These are phyloP conservation scores for Sphagnurus paluster DNA, from an alignment of 1,284 basidiomycete genomes.

Conservation along the genomic window DNA sequence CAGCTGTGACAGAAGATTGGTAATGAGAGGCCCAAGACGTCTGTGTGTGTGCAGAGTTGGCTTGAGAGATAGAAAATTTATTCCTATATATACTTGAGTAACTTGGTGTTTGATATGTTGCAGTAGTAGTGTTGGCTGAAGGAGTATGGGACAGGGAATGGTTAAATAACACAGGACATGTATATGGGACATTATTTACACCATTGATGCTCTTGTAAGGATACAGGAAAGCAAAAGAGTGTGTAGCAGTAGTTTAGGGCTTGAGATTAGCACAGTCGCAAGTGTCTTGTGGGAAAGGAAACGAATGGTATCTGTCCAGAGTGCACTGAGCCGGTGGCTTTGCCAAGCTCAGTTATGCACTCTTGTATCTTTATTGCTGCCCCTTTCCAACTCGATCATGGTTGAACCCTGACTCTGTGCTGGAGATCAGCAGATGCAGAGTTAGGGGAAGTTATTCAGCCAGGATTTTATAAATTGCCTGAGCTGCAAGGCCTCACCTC, in stretches of 20 bases:
- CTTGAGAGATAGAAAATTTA: background rate
- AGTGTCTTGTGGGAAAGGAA: no score
- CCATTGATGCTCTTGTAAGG: background rate
- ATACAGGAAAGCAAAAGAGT: no score
- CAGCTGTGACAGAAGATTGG: background rate
- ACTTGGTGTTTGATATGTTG: background rate
- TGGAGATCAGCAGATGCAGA: background rate
- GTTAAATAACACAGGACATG: background rate
- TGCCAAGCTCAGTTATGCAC: no score
- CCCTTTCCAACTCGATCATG: background rate
- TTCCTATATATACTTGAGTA: background rate
- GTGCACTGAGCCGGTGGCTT: no score
- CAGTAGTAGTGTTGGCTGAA: background rate
- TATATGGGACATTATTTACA: slow-evolving; percentile 5
- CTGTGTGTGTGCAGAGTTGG: background rate
- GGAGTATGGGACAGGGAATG: background rate
- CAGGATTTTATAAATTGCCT: background rate
- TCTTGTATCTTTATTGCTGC: background rate
- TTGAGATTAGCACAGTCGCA: no score
- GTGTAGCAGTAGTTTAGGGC: no score
- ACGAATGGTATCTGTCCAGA: no score
- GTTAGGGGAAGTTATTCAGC: background rate
- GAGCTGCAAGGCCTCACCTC: background rate
- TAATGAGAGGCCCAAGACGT: background rate
- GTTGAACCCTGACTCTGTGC: background rate